Evolutionary conservation across 805 yeast genomes (phyloP), one percentile per base, ranked within the genome.

Genomic region (Kazachstania bromeliacearum): DNA sequence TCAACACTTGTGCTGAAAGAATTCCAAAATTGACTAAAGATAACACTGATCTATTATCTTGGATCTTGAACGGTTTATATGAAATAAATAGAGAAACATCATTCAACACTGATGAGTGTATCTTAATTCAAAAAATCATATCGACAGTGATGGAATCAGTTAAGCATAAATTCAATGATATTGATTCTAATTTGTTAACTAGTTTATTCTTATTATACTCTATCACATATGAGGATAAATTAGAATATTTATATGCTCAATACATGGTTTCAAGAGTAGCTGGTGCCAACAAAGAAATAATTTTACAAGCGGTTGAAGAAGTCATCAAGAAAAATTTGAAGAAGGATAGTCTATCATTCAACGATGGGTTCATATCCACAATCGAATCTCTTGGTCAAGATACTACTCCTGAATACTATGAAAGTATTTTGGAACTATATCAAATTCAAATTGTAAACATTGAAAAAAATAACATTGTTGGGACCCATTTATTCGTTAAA

Each of bases 51-150:
- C 17, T 26, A 27, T 13, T 43, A 10, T 19, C 58, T 4, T 63
- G 70, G 68, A 27, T 62, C 2, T 42, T 66, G 35, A 46, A 47
- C 1, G 44, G 55, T 5, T 39, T 64, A n/a, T 53, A 52, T 26
- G 17, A 36, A 2, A 31, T 57, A 3, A 44, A 50, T 5, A 35
- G 28, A 1, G 12, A n/a, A 19, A 10, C 12, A 4, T 7, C 12
- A 10, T 19, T 21, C 25, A 19, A 16, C 23, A 7, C 32, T 3
- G 20, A 29, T n/a, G 32, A 29, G 12, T 7, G 12, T n/a, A 10
- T 8, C 15, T 22, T 13, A 2, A 36, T 36, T 20, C 17, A 25
- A 5, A 14, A 18, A 8, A 16, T 37, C 3, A 33, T 41, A 4
- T 32, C 37, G 4, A 24, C 15, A 10, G 14, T 40, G 5, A 13